Percentiles rank a stretch among this genome's conserved stretches.
Evolutionary conservation across 2,329 filamentous ascomycete genomes (phyloP).

Genomic region (Penicillium sclerotiorum): DNA sequence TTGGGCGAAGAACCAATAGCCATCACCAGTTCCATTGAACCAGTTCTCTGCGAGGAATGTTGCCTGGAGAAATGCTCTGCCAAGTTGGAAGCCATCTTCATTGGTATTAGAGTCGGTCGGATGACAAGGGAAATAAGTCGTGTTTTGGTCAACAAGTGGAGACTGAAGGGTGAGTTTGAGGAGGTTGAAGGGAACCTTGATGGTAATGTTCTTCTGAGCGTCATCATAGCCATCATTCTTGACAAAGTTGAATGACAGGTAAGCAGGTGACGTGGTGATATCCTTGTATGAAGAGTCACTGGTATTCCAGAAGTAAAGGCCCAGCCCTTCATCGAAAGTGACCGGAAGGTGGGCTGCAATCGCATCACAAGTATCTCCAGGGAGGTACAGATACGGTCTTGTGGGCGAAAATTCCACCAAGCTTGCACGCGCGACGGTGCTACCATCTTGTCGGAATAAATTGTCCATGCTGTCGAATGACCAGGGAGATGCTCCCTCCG

Average conservation of each 20-base stretch:
- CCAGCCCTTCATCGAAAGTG: conserved; percentile 37
- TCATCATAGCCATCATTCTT: conserved; percentile 4
- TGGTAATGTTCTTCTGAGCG: conserved; percentile 11
- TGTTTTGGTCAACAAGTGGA: conserved; percentile 15
- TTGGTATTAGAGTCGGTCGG: no score
- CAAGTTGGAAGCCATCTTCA: conserved; percentile 13
- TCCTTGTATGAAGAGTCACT: conserved; percentile 22
- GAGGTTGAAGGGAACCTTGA: conserved; percentile 26
- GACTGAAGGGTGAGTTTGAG: conserved; percentile 24
- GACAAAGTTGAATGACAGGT: conserved; percentile 26
- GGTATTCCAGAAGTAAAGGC: conserved; percentile 49
- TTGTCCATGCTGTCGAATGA: conserved; percentile 28
- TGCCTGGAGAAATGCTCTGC: conserved; percentile 29
- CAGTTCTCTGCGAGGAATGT: conserved; percentile 25
- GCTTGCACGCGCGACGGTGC: not conserved
- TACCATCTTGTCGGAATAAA: conserved; percentile 13
- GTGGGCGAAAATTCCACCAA: conserved; percentile 35
- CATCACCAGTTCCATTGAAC: conserved; percentile 7
- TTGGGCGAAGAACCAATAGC: conserved; percentile 24
- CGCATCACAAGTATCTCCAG: conserved; percentile 45
- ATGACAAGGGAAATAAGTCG: conserved; percentile 26
- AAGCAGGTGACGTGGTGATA: conserved; percentile 25
- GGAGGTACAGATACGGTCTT: conserved; percentile 46
- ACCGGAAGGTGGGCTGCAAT: conserved; percentile 44
- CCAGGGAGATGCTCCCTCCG: conserved; percentile 46